Conservation (phyloP, 768 basidiomycete species). For the Tricholoma flavovirens region DNA sequence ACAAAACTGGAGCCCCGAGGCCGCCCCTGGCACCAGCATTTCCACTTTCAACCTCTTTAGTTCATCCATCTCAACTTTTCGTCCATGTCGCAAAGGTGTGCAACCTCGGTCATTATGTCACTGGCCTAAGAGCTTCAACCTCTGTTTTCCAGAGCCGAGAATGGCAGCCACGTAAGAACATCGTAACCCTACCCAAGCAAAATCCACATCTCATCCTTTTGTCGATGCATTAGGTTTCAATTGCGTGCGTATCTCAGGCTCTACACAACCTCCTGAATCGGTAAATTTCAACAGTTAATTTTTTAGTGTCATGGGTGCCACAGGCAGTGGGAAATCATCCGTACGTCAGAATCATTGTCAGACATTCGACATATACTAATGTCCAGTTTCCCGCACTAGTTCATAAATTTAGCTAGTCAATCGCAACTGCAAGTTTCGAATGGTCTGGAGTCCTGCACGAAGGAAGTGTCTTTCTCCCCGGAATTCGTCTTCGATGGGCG, state of each 20-base stretch:
- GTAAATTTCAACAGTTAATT: not conserved
- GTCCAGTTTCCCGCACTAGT: not conserved
- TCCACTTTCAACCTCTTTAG: not conserved
- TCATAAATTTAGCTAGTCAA: not conserved
- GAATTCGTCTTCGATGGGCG: not conserved
- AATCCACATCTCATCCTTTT: not conserved
- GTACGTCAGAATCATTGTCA: not conserved
- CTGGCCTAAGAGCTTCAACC: not conserved
- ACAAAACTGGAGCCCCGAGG: no score
- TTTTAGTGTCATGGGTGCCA: not conserved
- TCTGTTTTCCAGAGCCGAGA: not conserved
- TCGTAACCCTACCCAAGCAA: not conserved
- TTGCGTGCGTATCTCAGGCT: not conserved
- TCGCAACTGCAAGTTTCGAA: not conserved
- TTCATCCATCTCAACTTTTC: not conserved
- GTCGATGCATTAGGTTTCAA: not conserved
- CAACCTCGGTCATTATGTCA: not conserved
- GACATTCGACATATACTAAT: not conserved
- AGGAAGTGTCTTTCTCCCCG: not conserved
- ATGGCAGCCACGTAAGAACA: not conserved
- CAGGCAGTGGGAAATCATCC: not conserved
- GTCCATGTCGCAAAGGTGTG: not conserved
- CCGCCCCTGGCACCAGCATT: no score
- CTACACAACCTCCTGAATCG: not conserved
- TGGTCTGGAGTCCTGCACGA: not conserved